Evolutionary conservation across 176 grass and related monocot species (phyloP).

Genomic region (Poa annua): DNA sequence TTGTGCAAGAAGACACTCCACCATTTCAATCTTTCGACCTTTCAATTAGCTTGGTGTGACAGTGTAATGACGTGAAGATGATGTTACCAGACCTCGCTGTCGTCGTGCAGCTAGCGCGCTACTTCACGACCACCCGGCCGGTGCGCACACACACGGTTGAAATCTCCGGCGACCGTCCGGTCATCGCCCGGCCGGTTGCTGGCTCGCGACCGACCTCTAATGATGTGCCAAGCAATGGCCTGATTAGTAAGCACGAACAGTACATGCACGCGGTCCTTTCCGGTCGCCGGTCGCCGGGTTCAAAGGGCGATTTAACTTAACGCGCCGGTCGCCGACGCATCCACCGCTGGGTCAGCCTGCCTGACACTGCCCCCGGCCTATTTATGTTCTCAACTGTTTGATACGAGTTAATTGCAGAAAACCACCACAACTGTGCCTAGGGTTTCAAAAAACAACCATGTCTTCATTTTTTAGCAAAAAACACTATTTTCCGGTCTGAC

Average conservation of each 20-base stretch:
- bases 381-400: not conserved
- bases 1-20: not conserved
- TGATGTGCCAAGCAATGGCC: not conserved
- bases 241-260: not conserved
- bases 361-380: conserved; percentile 25
- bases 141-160: too few species aligned
- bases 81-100: too few species aligned
- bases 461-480: too few species aligned
- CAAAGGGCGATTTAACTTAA: conserved; percentile 47
- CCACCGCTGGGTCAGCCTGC: not conserved
- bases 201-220: conserved; percentile 9
- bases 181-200: conserved; percentile 6
- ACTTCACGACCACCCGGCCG: too few species aligned
- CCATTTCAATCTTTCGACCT: too few species aligned
- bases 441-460: too few species aligned
- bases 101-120: too few species aligned
- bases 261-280: not conserved
- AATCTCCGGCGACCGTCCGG: conserved; percentile 35
- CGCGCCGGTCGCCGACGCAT: conserved; percentile 32
- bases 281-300: too few species aligned
- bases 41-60: not conserved
- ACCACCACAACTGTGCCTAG: too few species aligned
- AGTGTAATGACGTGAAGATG: conserved; percentile 33
- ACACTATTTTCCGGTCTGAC: too few species aligned
- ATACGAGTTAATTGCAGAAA: too few species aligned